These are phyloP conservation scores for Scheffersomyces cryptocercus DNA, from an alignment of 1,139 yeast species.

Conservation along the genomic window DNA sequence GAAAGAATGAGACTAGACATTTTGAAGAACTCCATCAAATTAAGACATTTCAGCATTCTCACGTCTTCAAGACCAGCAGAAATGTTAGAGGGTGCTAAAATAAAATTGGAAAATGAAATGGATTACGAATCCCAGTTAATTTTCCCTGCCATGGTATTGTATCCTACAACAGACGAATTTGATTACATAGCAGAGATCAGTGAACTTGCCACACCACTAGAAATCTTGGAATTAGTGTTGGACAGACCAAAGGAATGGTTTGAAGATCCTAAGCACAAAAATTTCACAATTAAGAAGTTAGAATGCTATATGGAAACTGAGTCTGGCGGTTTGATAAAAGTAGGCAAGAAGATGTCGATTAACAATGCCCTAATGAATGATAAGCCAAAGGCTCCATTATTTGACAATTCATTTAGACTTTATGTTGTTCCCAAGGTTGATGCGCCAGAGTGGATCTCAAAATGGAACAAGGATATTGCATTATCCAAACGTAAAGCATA, in stretches of 20 bases:
- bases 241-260: slow-evolving; percentile 75
- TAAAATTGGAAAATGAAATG: slow-evolving; percentile 63
- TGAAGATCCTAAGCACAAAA: slow-evolving; percentile 57
- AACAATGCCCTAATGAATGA: slow-evolving; percentile 64
- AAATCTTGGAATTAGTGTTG: slow-evolving; percentile 55
- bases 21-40: slow-evolving; percentile 52
- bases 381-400: slow-evolving; percentile 69
- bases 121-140: slow-evolving; percentile 80
- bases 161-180: slow-evolving; percentile 83
- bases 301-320: slow-evolving; percentile 82
- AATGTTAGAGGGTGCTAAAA: slow-evolving; percentile 44
- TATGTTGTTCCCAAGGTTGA: slow-evolving; percentile 79
- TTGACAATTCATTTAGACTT: slow-evolving; percentile 72
- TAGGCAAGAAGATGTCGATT: slow-evolving; percentile 75
- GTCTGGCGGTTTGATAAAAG: slow-evolving; percentile 81
- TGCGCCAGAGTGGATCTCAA: slow-evolving; percentile 61
- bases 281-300: slow-evolving; percentile 60
- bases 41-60: slow-evolving; percentile 55
- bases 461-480: slow-evolving; percentile 69
- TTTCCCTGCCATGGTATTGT: slow-evolving; percentile 77
- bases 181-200: slow-evolving; percentile 77
- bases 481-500: slow-evolving; percentile 43
- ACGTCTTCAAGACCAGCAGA: slow-evolving; percentile 54
- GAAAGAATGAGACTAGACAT: slow-evolving; percentile 33
- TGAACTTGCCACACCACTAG: slow-evolving; percentile 65